These are phyloP conservation scores for Saussurea involucrata DNA, from an alignment of 129 eudicot species.

Conservation along the genomic window DNA sequence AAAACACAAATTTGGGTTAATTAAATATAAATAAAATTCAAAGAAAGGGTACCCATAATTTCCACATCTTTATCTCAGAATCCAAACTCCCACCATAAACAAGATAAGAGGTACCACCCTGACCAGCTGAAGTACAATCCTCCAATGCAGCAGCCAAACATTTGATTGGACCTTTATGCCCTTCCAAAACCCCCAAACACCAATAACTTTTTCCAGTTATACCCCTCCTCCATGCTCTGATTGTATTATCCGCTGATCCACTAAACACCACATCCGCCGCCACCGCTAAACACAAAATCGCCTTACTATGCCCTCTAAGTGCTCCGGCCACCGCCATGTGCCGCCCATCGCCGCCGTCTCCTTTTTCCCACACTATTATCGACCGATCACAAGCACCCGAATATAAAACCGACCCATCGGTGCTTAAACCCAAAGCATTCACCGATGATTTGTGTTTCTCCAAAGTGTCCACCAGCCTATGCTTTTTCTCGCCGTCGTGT, in stretches of 20 bases:
- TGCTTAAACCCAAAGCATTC: conserved; percentile 73
- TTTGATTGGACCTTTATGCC: conserved; percentile 74
- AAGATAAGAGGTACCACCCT: conserved; percentile 33
- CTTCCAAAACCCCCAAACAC: conserved; percentile 84
- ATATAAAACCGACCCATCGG: conserved; percentile 58
- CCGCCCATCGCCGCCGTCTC: conserved; percentile 17
- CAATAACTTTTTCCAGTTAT: conserved; percentile 37
- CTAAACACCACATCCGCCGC: conserved; percentile 72
- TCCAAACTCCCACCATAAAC: conserved; percentile 90
- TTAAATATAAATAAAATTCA: not conserved
- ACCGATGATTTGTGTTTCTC: conserved; percentile 82
- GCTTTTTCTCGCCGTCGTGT: conserved; percentile 30
- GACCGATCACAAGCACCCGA: conserved; percentile 96
- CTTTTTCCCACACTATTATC: conserved; percentile 79
- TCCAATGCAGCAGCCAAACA: conserved; percentile 72
- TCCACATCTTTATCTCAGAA: conserved; percentile 75
- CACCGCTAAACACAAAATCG: conserved; percentile 71
- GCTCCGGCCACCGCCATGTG: conserved; percentile 78
- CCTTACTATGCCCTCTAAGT: conserved; percentile 74
- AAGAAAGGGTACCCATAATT: conserved; percentile 55
- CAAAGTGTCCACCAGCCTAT: conserved; percentile 41
- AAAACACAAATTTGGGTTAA: not conserved
- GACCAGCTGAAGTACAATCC: conserved; percentile 5
- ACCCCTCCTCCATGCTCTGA: conserved; percentile 77
- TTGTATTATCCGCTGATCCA: conserved; percentile 87